phyloP scores from a whole-genome alignment of 805 yeast species.

The Kuraishia molischiana region DNA sequence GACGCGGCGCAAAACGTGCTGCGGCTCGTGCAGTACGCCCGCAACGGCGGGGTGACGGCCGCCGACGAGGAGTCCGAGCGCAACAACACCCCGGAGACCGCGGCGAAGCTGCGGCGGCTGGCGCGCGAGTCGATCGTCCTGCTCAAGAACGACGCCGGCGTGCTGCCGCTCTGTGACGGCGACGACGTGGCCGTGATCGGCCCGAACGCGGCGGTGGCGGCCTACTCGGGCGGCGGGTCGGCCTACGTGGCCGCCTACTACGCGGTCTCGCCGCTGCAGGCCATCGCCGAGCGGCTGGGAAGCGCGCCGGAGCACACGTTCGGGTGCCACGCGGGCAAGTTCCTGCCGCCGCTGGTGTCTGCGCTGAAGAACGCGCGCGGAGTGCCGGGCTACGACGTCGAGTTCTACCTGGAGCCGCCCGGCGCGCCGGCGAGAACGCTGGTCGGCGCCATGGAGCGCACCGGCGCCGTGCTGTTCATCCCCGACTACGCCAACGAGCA shows the following conservation, averaged over 20 bases:
- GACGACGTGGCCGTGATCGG: conserved; percentile 44
- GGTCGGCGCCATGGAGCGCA: conserved; percentile 16
- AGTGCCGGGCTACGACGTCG: conserved; percentile 17
- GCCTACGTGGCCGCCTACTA: conserved; percentile 41
- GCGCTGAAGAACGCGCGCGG: conserved; percentile 9
- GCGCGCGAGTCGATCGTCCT: conserved; percentile 47
- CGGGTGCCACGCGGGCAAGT: conserved; percentile 26
- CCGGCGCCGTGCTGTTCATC: conserved; percentile 8
- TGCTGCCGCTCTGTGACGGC: conserved; percentile 35
- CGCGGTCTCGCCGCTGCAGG: conserved; percentile 37
- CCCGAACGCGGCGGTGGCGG: conserved; percentile 42
- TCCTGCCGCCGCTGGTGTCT: conserved; percentile 23
- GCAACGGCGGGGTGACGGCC: conserved; percentile 30
- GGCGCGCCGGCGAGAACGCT: conserved; percentile 11
- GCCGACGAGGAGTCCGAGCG: conserved; percentile 23
- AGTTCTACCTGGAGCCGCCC: conserved; percentile 18
- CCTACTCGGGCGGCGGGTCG: conserved; percentile 55
- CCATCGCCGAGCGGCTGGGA: conserved; percentile 21
- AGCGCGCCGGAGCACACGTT: conserved; percentile 16
- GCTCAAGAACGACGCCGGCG: conserved; percentile 36
- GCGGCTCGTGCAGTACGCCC: conserved; percentile 32
- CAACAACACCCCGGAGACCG: conserved; percentile 38
- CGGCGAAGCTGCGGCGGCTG: conserved; percentile 29
- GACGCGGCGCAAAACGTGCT: conserved; percentile 38
- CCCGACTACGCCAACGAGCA: conserved; percentile 19